Conservation (phyloP, 2,329 filamentous ascomycete species). For the Aspergillus melleus region DNA sequence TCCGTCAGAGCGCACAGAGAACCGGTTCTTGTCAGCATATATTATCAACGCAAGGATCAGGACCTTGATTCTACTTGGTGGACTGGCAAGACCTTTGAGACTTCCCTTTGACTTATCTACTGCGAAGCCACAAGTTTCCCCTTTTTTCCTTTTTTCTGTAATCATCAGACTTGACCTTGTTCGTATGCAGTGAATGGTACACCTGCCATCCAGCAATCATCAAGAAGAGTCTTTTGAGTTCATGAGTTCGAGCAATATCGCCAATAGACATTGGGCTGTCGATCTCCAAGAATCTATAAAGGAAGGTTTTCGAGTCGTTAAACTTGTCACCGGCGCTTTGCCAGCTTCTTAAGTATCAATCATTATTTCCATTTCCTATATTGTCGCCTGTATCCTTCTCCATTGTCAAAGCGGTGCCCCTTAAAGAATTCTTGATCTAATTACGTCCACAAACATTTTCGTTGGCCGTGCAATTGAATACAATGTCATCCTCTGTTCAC, state of each 20-base stretch:
- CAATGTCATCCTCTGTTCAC: conserved; percentile 95
- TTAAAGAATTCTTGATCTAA: conserved; percentile 28
- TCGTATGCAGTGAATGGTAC: conserved; percentile 36
- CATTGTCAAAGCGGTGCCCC: conserved; percentile 25
- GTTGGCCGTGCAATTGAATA: conserved; percentile 44
- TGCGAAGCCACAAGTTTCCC: conserved; percentile 22
- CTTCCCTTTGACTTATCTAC: conserved; percentile 16
- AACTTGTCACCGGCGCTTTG: conserved; percentile 16
- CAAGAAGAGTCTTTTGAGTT: conserved; percentile 28
- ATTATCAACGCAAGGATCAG: conserved; percentile 2
- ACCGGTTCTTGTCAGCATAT: not conserved
- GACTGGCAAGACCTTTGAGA: conserved; percentile 16
- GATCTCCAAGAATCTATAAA: conserved; percentile 19
- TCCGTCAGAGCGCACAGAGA: not conserved
- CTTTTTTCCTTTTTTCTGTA: conserved; percentile 23
- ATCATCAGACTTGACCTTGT: conserved; percentile 30
- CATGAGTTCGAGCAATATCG: conserved; percentile 26
- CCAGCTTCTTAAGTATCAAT: conserved; percentile 16
- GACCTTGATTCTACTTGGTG: conserved; percentile 17
- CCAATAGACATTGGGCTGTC: conserved; percentile 28
- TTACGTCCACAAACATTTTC: conserved; percentile 28
- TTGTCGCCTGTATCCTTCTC: conserved; percentile 27
- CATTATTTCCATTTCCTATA: conserved; percentile 16
- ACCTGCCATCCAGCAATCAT: conserved; percentile 25
- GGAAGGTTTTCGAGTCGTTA: conserved; percentile 19